phyloP scores from a whole-genome alignment of 345 rosid genomes.

The Brassica incana region DNA sequence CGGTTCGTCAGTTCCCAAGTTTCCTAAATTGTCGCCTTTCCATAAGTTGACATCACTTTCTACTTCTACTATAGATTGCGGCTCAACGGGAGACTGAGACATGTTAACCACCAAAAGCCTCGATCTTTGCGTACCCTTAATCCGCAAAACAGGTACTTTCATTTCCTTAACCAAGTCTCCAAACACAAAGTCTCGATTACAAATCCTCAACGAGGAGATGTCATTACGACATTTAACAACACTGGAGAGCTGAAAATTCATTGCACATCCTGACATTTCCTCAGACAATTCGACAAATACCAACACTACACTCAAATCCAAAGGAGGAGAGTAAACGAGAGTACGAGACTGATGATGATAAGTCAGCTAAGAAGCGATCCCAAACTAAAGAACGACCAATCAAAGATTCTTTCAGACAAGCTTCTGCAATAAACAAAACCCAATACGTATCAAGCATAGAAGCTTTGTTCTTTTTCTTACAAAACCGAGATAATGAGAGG shows the following conservation, averaged over 20 bases:
- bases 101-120: conserved; percentile 44
- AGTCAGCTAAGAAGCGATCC: not conserved
- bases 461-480: not conserved
- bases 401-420: not conserved
- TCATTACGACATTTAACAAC: conserved; percentile 36
- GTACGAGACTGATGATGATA: too few species aligned
- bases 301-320: not conserved
- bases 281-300: conserved; percentile 42
- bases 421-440: conserved; percentile 23
- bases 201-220: conserved; percentile 24
- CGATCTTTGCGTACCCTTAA: conserved; percentile 32
- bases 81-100: conserved; percentile 45
- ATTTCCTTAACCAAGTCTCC: conserved; percentile 29
- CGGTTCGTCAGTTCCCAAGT: conserved; percentile 29
- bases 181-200: conserved; percentile 33
- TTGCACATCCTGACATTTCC: conserved; percentile 50
- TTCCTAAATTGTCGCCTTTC: conserved; percentile 33
- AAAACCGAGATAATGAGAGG: too few species aligned
- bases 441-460: not conserved
- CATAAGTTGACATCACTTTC: conserved; percentile 22
- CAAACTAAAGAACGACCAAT: not conserved
- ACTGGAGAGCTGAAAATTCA: conserved; percentile 38
- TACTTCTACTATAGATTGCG: conserved; percentile 37
- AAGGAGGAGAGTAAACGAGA: not conserved
- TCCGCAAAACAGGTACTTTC: conserved; percentile 31